phyloP scores from a whole-genome alignment of 148 eudicot species.

The Camellia lanceoleosa region DNA sequence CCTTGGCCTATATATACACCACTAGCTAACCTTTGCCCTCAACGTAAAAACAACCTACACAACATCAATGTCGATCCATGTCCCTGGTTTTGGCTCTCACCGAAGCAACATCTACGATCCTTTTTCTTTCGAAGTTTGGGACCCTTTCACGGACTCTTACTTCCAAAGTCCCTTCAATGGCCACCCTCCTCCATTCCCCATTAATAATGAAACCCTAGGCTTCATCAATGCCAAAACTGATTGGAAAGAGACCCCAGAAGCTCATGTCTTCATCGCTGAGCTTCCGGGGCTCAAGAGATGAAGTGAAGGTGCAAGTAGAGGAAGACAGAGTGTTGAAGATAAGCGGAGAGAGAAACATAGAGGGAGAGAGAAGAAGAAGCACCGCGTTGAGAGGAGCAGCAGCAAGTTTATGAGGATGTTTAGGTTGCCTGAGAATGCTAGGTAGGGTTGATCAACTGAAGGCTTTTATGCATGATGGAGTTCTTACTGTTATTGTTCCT shows the following conservation, averaged over 20 bases:
- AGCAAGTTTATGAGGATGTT: slow-evolving; percentile 9
- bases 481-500: slow-evolving; percentile 20
- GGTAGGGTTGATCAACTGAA: neutral
- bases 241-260: slow-evolving; percentile 27
- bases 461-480: neutral
- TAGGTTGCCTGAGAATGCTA: slow-evolving; percentile 4
- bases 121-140: neutral
- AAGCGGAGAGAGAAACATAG: slow-evolving; percentile 25
- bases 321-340: slow-evolving; percentile 26
- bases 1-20: too few relatives aligned
- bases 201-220: neutral
- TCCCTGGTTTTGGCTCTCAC: neutral
- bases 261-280: slow-evolving; percentile 15
- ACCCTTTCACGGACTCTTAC: neutral
- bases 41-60: too few relatives aligned
- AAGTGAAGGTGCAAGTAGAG: slow-evolving; percentile 25
- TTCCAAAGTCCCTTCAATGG: too few relatives aligned
- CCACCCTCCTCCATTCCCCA: neutral
- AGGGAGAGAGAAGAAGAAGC: slow-evolving; percentile 22
- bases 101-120: neutral
- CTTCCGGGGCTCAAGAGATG: slow-evolving; percentile 28
- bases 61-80: neutral
- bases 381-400: slow-evolving; percentile 8
- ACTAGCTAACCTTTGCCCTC: too few relatives aligned
- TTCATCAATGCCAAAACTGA: neutral